Evolutionary conservation across 225 moss, liverwort and hornwort genomes (phyloP), one percentile per base, ranked within the genome.

Genomic region (Climacium dendroides): DNA sequence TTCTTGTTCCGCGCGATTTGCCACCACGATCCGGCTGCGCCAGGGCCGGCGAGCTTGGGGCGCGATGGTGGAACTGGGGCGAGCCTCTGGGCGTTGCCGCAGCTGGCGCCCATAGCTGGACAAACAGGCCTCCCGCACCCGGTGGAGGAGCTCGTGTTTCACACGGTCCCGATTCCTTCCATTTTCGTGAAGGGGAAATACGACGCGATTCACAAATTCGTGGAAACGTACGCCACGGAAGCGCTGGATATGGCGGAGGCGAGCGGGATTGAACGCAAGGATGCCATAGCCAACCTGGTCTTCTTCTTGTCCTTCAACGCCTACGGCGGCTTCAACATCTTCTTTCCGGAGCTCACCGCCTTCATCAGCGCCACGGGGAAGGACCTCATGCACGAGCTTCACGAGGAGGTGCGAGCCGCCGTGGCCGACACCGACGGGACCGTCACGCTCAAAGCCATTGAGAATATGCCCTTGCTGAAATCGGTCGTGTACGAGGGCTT

Each of bases 271-370:
- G 94, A 92, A 29, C 87, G 94, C 62, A 79, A 90, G 4, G 95
- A 95, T 8, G 95, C 95, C n/a, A 53, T 69, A 16, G 89, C 91
- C 50, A 95, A 95, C 77, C 85, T 95, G 37, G 81, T 90, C 19
- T 94, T 92, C 92, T 91, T 94, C 90, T 10, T 94, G 47, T 65
- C 74, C 78, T 95, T 95, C 84, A 95, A 95, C 18, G 93, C 19
- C 5, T 94, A 63, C 45, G 95, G 95, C 45, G 95, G 95, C 10
- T 92, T 92, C 80, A 92, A 90, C 57, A 87, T 94, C 80, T 65
- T 92, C 85, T 94, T 87, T 77, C 95, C 94, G 29, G 55, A 34
- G 35, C n/a, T 94, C 43, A 61, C 48, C 10, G 57, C 58, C 11
- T 88, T 54, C 67, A 85, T 94, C 16, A 52, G 74, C 43, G 32